phyloP scores from a whole-genome alignment of 352 stramenopile species.

The Globisporangium alternatum region DNA sequence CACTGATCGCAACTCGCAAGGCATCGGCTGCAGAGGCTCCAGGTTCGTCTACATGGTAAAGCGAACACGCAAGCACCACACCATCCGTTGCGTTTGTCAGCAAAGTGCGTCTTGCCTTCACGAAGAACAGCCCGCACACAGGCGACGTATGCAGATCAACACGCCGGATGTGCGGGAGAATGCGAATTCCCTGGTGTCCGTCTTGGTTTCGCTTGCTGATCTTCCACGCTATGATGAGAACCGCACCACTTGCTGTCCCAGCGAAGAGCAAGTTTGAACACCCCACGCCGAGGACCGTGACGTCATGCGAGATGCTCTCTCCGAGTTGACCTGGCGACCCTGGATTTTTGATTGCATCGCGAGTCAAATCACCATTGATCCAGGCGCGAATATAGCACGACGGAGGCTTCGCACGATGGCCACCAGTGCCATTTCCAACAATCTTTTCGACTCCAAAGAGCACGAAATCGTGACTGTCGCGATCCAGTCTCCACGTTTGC shows the following conservation, averaged over 20 bases:
- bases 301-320: conserved; percentile 26
- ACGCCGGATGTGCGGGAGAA: conserved; percentile 28
- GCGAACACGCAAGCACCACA: conserved; percentile 38
- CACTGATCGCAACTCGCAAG: conserved; percentile 3
- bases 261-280: conserved; percentile 41
- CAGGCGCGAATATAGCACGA: conserved; percentile 41
- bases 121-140: conserved; percentile 43
- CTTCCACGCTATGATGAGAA: conserved; percentile 54
- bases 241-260: conserved; percentile 36
- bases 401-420: neutral
- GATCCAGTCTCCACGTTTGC: conserved; percentile 28
- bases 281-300: conserved; percentile 44
- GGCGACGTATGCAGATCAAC: conserved; percentile 51
- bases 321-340: conserved; percentile 6
- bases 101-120: conserved; percentile 23
- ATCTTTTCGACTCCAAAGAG: conserved; percentile 48
- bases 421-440: neutral
- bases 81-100: conserved; percentile 42
- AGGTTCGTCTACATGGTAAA: conserved; percentile 9
- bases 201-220: conserved; percentile 24
- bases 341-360: conserved; percentile 31
- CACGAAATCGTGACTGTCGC: conserved; percentile 52
- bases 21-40: conserved; percentile 10
- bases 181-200: conserved; percentile 21
- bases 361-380: conserved; percentile 47